These are phyloP conservation scores for Komagataella mondaviorum DNA, from an alignment of 805 yeast species.

Conservation along the genomic window DNA sequence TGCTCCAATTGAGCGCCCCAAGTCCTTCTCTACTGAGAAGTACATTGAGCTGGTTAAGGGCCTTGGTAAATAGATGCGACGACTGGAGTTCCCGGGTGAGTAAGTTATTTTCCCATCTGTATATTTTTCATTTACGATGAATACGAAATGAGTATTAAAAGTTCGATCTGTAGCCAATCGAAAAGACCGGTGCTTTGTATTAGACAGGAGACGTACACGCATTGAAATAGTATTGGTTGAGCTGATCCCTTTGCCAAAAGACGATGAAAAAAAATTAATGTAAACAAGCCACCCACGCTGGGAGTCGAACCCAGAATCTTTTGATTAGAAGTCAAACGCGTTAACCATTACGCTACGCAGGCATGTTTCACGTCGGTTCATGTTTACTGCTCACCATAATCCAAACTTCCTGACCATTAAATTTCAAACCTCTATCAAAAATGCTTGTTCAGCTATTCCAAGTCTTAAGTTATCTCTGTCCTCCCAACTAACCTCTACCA, in stretches of 20 bases:
- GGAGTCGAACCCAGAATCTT: conserved; percentile 56
- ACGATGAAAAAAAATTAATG: neutral
- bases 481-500: no score
- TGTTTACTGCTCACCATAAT: neutral
- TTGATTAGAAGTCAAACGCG: conserved; percentile 58
- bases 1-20: conserved; percentile 78
- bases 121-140: neutral
- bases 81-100: neutral
- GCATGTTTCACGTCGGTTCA: neutral
- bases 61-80: conserved; percentile 4
- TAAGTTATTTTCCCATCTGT: neutral
- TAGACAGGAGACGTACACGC: no score
- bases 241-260: no score
- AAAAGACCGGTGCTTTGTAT: no score
- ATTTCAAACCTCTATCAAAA: no score
- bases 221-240: no score
- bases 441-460: no score
- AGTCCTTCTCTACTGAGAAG: conserved; percentile 88
- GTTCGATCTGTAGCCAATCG: no score
- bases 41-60: conserved; percentile 63
- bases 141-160: neutral
- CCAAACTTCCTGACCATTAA: neutral
- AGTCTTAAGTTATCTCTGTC: no score
- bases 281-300: conserved; percentile 19
- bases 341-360: conserved; percentile 47